phyloP scores from a whole-genome alignment of 345 rosid genomes.

The Brassica carinata region DNA sequence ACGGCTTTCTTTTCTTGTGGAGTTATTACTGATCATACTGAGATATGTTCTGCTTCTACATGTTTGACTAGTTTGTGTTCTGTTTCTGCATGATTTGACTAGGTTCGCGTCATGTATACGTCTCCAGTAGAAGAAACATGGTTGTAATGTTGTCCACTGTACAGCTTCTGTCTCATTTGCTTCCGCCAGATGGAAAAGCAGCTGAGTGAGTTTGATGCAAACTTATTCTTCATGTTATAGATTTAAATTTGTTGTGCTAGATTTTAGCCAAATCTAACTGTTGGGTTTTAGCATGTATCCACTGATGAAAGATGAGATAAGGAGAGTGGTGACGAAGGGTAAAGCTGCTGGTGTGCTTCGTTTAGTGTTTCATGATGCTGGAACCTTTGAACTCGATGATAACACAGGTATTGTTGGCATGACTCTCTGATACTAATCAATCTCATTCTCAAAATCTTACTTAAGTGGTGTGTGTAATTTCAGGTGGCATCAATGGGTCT shows the following conservation, averaged over 20 bases:
- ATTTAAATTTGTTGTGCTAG: background rate
- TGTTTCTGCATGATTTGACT: background rate
- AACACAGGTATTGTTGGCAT: slow-evolving; percentile 47
- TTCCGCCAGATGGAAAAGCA: slow-evolving; percentile 47
- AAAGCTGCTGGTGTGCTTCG: slow-evolving; percentile 98
- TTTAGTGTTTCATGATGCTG: slow-evolving; percentile 97
- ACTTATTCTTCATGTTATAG: background rate
- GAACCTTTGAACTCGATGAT: slow-evolving; percentile 66
- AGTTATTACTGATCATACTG: background rate
- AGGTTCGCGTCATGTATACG: slow-evolving; percentile 34
- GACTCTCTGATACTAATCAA: background rate
- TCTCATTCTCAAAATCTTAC: background rate
- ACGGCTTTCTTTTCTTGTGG: background rate
- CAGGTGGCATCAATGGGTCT: slow-evolving; percentile 97
- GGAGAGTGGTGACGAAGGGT: slow-evolving; percentile 76
- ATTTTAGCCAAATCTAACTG: background rate
- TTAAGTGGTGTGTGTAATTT: background rate
- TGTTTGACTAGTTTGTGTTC: background rate
- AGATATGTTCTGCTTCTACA: background rate
- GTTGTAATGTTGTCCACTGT: slow-evolving; percentile 48
- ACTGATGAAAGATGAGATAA: slow-evolving; percentile 55
- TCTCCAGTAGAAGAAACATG: slow-evolving; percentile 51
- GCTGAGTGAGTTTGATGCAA: slow-evolving; percentile 49
- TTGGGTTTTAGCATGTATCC: slow-evolving; percentile 29
- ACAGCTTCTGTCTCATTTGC: slow-evolving; percentile 51